Evolutionary conservation across 2,329 filamentous ascomycete genomes (phyloP), one percentile per base, ranked within the genome.

Genomic region (Rachicladosporium sp.): DNA sequence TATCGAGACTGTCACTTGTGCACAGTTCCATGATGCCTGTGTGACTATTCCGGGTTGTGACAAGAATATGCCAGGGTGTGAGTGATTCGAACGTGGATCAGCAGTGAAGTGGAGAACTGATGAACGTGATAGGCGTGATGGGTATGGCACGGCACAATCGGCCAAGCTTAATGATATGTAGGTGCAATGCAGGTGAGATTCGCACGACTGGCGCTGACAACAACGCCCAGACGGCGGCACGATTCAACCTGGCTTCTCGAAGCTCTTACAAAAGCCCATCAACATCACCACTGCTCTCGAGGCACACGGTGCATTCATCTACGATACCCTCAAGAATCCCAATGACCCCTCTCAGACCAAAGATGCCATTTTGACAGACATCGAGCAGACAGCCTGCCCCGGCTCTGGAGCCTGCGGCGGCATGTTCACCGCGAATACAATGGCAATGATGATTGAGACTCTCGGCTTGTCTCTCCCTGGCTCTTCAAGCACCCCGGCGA

Each of bases 341-440:
- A 75, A 80, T 42, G 77, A 78, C 41, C 72, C 73, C 2, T 76
- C 78, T 36, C 79, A 81, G 46, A 80, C 70, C 1, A 74, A 82
- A 38, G 75, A 78, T 42, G 83, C 93, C 51, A 84, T 93, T 41
- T 75, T 93, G 67, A 76, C 81, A 19, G 89, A 95, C 57, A 76
- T 93, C 36, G 82, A 88, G 64, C 69, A 68, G 46, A 73, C 91
- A 53, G 79, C 86, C 2, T 93, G 87, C 58, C 82, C 82, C 1
- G 76, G 78, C 6, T 75, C 77, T 2, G 86, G 86, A 23, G 87
- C 84, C 1, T 93, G 86, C 47, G 85, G 85, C 35, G 86, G 88
- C 12, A 93, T 93, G 87, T 94, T 87, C 65, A 94, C 87, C 1
- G 87, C 87, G 47, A 93, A 93, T 64, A 93, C 86, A 15, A 89